These are phyloP conservation scores for Annulohypoxylon bovei DNA, from an alignment of 495 filamentous ascomycete genomes.

Conservation along the genomic window DNA sequence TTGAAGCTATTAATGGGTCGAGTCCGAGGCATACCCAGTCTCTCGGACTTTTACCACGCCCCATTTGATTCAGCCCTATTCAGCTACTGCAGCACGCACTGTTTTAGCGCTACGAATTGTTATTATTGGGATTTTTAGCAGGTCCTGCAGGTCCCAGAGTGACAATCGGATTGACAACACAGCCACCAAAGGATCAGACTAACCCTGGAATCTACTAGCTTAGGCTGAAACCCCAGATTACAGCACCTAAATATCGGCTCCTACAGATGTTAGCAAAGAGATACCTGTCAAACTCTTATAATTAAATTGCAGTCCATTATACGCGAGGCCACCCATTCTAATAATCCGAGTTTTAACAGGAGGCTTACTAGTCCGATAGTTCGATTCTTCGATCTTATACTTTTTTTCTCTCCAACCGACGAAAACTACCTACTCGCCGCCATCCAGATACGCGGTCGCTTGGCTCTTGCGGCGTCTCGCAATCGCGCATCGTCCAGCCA, in stretches of 20 bases:
- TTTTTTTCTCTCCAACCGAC: no score
- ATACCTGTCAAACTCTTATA: no score
- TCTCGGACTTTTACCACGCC: conserved; percentile 9
- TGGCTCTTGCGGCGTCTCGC: no score
- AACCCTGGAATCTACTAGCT: not conserved
- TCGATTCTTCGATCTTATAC: no score
- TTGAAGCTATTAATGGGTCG: not conserved
- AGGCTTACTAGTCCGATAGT: no score
- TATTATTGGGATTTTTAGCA: not conserved
- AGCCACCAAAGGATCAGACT: conserved; percentile 2
- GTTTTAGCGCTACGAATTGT: not conserved
- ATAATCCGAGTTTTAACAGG: no score
- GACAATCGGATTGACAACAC: not conserved
- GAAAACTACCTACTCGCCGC: no score
- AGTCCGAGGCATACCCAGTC: not conserved
- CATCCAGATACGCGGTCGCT: no score
- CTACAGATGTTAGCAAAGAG: not conserved
- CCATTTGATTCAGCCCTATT: conserved; percentile 9
- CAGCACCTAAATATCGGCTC: not conserved
- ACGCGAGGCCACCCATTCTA: no score
- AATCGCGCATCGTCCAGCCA: no score
- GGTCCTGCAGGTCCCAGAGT: not conserved
- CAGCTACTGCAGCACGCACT: not conserved
- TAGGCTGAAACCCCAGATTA: not conserved
- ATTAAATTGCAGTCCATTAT: no score